Conservation (phyloP, 108 stramenopile species). For the Skeletonema tropicum region DNA sequence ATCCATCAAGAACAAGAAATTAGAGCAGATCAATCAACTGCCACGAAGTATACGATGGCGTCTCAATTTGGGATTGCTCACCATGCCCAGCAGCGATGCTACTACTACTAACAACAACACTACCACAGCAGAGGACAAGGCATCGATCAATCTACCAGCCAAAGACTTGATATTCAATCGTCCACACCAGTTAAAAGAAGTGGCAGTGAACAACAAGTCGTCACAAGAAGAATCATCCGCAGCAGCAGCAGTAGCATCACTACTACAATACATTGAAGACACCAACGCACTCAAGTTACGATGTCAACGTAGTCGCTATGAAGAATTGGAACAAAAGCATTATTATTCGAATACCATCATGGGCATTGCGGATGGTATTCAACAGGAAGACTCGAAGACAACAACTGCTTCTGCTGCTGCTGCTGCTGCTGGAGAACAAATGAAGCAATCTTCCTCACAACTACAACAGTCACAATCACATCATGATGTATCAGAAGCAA, state of each 20-base stretch:
- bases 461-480: not conserved
- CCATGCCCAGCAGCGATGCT: constrained; percentile 9
- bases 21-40: not conserved
- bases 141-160: not conserved
- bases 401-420: not conserved
- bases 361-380: constrained; percentile 25
- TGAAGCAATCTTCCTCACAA: not conserved
- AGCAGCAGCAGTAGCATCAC: not conserved
- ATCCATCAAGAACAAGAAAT: not conserved
- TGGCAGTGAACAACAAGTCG: too few species aligned
- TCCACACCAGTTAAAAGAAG: not conserved
- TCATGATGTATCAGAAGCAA: not conserved
- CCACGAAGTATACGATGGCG: constrained; percentile 48
- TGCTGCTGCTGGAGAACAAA: not conserved
- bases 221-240: not conserved
- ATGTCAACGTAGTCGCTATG: constrained; percentile 41
- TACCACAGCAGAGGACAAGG: constrained; percentile 7
- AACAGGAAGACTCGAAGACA: not conserved
- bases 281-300: constrained; percentile 31
- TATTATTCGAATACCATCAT: constrained; percentile 38
- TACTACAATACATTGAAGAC: constrained; percentile 26
- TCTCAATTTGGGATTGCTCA: constrained; percentile 26
- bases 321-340: constrained; percentile 33
- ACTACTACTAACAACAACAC: not conserved
- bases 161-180: not conserved